A percentile compares a stretch with the other conserved stretches of the same genome.
Evolutionary conservation across 441 rosid genomes (phyloP).

Genomic region (Omphalea diandra): DNA sequence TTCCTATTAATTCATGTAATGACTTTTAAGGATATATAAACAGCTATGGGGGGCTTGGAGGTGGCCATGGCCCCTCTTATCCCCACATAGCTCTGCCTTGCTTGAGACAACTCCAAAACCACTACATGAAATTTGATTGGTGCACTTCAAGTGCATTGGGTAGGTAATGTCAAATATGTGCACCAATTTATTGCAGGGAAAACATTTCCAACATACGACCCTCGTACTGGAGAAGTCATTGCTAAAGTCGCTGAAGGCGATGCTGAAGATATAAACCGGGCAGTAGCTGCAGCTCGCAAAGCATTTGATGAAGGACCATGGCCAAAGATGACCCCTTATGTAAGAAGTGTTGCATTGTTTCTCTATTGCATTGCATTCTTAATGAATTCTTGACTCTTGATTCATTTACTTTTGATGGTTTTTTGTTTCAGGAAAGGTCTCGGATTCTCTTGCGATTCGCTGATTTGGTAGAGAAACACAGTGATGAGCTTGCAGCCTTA

Average conservation of each 20-base stretch:
- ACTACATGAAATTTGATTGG: too few species aligned
- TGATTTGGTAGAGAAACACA: constrained; percentile 81
- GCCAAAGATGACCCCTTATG: constrained; percentile 72
- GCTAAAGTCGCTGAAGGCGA: constrained; percentile 73
- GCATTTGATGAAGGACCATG: constrained; percentile 82
- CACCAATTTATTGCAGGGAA: constrained; percentile 41
- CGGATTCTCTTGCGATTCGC: constrained; percentile 62
- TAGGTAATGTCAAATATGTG: not conserved
- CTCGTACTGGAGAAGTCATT: constrained; percentile 58
- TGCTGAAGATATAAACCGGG: constrained; percentile 61
- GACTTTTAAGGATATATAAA: too few species aligned
- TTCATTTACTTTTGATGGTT: not conserved
- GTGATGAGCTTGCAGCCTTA: constrained; percentile 66
- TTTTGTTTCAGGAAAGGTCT: constrained; percentile 69
- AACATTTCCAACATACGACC: constrained; percentile 61
- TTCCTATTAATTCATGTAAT: too few species aligned
- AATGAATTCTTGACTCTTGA: constrained; percentile 1
- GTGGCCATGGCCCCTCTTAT: too few species aligned
- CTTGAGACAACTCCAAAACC: too few species aligned
- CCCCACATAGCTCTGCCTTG: too few species aligned
- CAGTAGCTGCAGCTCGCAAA: constrained; percentile 67
- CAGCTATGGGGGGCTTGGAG: too few species aligned
- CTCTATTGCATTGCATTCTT: not conserved
- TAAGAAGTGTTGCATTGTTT: constrained; percentile 18
- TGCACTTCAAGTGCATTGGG: not conserved